These are phyloP conservation scores for Stachybotrys chartarum DNA, from an alignment of 2,329 filamentous ascomycete species.

Conservation along the genomic window DNA sequence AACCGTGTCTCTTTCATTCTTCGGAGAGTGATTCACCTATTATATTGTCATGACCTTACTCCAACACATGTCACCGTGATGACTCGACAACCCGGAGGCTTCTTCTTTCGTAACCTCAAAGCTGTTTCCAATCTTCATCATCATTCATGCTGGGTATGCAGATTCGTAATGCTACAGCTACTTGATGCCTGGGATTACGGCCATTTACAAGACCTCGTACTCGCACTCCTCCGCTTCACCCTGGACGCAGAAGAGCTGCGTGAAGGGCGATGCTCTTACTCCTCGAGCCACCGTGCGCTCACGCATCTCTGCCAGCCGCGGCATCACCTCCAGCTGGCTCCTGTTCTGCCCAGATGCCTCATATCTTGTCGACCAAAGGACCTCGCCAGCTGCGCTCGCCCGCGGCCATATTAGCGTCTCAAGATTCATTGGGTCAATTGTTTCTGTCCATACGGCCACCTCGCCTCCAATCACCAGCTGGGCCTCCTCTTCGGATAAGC, in stretches of 20 bases:
- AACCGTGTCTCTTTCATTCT: too few species aligned
- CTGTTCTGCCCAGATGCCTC: conserved; percentile 62
- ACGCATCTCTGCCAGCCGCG: conserved; percentile 66
- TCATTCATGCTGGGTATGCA: too few species aligned
- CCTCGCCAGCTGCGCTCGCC: conserved; percentile 65
- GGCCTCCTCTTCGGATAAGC: conserved; percentile 52
- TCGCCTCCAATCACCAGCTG: conserved; percentile 75
- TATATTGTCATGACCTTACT: too few species aligned
- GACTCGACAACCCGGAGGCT: too few species aligned
- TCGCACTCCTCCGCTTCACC: conserved; percentile 18
- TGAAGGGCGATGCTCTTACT: conserved; percentile 55
- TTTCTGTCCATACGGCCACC: conserved; percentile 75
- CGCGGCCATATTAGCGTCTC: conserved; percentile 76
- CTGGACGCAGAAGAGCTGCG: conserved; percentile 50
- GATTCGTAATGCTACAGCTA: too few species aligned
- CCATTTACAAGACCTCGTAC: not conserved
- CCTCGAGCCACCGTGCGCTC: conserved; percentile 67
- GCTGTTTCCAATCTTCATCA: too few species aligned
- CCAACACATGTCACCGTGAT: too few species aligned
- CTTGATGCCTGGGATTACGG: too few species aligned
- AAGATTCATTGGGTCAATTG: conserved; percentile 66
- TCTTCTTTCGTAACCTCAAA: too few species aligned
- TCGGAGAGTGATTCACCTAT: too few species aligned
- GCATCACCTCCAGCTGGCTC: conserved; percentile 61
- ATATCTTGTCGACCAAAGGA: conserved; percentile 69